Base-by-base conservation (phyloP, 1,284 basidiomycete genomes). In the Schizophyllum amplum region DNA sequence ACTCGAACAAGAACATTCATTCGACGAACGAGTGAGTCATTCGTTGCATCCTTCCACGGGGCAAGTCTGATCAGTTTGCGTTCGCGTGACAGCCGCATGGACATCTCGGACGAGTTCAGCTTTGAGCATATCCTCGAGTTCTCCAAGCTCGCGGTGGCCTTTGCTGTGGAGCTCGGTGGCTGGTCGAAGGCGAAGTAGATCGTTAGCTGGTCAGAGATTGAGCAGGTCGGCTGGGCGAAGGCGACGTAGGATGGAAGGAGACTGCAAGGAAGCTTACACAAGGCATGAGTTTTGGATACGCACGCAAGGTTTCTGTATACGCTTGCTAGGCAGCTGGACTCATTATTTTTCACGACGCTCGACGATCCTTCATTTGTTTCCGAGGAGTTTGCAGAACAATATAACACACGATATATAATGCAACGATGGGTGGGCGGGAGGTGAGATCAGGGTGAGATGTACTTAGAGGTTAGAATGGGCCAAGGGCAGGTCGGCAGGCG, bases 81-180 rank as follows among this genome's bases (percentile, higher is more conserved):
- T 56, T 58, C 53, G 1, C 53, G 25, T 61, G 56, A 17, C 63
- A 91, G 88, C 67, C 84, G 87, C 52, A 88, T 91, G 63, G 88
- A 95, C 68, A 80, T 92, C 63, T 90, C 87, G 1, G 76, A 83
- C 22, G 94, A 94, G 69, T 97, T 97, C 73, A 91, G 87, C 65
- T 92, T 92, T 65, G 68, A 73, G 1, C 87, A 94, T 66, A 88
- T 90, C 84, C 69, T 91, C 26, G 83, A 93, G 67, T 96, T 96
- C 73, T 91, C 91, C 60, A 96, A 96, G 77, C 78, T 96, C 51
- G 90, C 88, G 13, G 84, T 90, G 17, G 91, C 87, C 0, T 92
- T 91, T 65, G 89, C 86, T 5, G 81, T 94, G 61, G 94, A 91
- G 72, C 78, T 94, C 48, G 83, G 82, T 53, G 80, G 80, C 11